Percentiles rank a stretch among this genome's conserved stretches.
These are phyloP conservation scores for Zoysia matrella DNA, from an alignment of 202 grass and related monocot genomes.

Conservation along the genomic window DNA sequence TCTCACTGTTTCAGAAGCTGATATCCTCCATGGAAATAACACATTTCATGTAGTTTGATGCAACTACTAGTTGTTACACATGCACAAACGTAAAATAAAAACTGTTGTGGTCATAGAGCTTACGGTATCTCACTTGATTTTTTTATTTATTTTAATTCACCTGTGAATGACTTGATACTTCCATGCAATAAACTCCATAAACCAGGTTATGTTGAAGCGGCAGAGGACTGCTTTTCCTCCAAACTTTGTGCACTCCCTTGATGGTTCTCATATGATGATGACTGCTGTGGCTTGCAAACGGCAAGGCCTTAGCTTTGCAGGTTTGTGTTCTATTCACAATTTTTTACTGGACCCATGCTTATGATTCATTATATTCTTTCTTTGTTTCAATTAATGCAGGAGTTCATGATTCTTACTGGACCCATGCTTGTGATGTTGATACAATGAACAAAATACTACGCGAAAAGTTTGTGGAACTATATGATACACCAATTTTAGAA, in stretches of 20 bases:
- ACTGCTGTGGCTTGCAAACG: slow-evolving; percentile 91
- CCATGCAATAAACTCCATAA: slow-evolving; percentile 6
- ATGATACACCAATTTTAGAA: slow-evolving; percentile 85
- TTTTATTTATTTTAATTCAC: background rate
- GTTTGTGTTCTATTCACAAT: slow-evolving; percentile 52
- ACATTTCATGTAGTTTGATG: background rate
- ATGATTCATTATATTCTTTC: slow-evolving; percentile 16
- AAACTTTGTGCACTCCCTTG: slow-evolving; percentile 98
- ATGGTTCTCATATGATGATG: slow-evolving; percentile 99
- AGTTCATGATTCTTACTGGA: slow-evolving; percentile 99
- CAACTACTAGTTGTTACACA: slow-evolving; percentile 5
- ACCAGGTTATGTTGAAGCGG: slow-evolving; percentile 89
- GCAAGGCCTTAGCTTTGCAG: slow-evolving; percentile 90
- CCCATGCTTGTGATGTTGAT: slow-evolving; percentile 95
- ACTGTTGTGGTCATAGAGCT: background rate
- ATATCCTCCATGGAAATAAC: slow-evolving; percentile 1
- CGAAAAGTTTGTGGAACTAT: slow-evolving; percentile 95
- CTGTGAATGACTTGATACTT: background rate
- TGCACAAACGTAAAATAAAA: slow-evolving; percentile 16
- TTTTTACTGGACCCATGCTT: background rate
- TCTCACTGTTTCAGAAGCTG: background rate
- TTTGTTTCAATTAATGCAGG: slow-evolving; percentile 55
- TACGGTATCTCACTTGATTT: slow-evolving; percentile 14
- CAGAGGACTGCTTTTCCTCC: slow-evolving; percentile 95
- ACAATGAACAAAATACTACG: slow-evolving; percentile 93